These are phyloP conservation scores for Neurospora sp. DNA, from an alignment of 495 filamentous ascomycete species.

Conservation along the genomic window DNA sequence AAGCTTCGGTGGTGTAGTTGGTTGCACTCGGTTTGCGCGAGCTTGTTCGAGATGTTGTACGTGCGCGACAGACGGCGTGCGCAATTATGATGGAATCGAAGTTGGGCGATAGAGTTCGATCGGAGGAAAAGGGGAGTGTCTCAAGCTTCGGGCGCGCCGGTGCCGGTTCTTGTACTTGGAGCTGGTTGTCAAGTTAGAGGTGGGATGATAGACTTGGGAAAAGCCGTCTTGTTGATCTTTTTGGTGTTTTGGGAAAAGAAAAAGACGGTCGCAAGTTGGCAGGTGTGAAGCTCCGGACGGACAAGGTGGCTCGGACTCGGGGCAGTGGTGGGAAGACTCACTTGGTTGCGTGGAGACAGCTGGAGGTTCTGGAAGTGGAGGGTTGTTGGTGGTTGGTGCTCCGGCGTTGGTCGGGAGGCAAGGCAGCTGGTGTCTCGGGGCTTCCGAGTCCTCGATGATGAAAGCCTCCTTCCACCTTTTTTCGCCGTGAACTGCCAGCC, in stretches of 20 bases:
- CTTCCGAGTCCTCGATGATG: slow-evolving; percentile 19
- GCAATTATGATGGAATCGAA: slow-evolving; percentile 1
- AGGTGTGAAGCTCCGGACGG: slow-evolving; percentile 2
- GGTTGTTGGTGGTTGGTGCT: slow-evolving; percentile 17
- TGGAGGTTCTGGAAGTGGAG: slow-evolving; percentile 13
- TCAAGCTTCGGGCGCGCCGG: neutral
- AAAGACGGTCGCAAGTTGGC: slow-evolving; percentile 1
- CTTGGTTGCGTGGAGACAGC: slow-evolving; percentile 8
- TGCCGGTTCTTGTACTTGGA: neutral
- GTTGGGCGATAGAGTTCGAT: slow-evolving; percentile 1
- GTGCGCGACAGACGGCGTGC: neutral
- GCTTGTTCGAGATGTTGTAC: neutral
- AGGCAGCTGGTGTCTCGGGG: slow-evolving; percentile 1
- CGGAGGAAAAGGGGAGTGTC: neutral
- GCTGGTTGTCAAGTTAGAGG: neutral
- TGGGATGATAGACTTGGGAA: neutral
- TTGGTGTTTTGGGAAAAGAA: slow-evolving; percentile 9
- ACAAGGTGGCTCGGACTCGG: neutral
- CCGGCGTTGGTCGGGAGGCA: slow-evolving; percentile 11
- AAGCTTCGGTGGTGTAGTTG: slow-evolving; percentile 1
- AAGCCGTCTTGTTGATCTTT: neutral
- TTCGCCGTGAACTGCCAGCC: neutral
- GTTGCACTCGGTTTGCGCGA: neutral
- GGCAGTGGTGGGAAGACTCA: slow-evolving; percentile 5
- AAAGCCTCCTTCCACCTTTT: slow-evolving; percentile 9